Base-by-base conservation (phyloP, 2,329 filamentous ascomycete species). In the Malbranchea cinnamomea region DNA sequence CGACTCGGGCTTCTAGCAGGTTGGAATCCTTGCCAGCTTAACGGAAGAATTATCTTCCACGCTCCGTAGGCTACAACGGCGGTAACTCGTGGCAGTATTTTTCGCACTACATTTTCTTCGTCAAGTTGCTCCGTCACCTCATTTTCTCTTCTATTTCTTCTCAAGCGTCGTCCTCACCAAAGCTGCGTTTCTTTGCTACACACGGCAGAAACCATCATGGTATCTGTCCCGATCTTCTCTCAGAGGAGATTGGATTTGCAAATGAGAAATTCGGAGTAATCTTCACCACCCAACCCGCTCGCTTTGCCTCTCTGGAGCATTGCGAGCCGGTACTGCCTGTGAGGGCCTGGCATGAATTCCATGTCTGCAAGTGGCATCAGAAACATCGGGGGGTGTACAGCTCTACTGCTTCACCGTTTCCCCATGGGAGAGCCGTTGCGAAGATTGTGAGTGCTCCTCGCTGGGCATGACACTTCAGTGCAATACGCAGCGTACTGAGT, bases 181-280 rank as follows among this genome's bases (percentile, higher is more conserved):
- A 70, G 81, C 80, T 79, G 79, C 78, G 78, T 85, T 85, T 85
- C 80, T 82, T 84, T 85, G 80, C 80, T 78, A 77, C 78, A 80
- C 71, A 72, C 56, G 70, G 63, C 68, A 81, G 64, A 65, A 45
- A 48, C 23, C 32, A 25, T 31, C 23, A 17, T 26, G 38, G 7
- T 8, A 9, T 34, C 31, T 37, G 31, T 41, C 28, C 28, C 31
- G 20, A 32, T 35, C 35, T 25, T 33, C 27, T 25, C 26, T 16
- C 18, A 27, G 23, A 37, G 31, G 33, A 29, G 35, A 38, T 31
- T 31, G 13, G 7, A 9, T 22, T 31, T 62, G 81, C 82, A 85
- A 83, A 83, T 85, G 81, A 83, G 81, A 89, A 89, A 89, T 87
- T 89, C 81, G 81, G 82, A 89, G 82, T 79, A 89, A 75, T 85